Evolutionary conservation across 192 early-diverging fungal species (phyloP).

Genomic region (Phlyctochytrium bullatum): DNA sequence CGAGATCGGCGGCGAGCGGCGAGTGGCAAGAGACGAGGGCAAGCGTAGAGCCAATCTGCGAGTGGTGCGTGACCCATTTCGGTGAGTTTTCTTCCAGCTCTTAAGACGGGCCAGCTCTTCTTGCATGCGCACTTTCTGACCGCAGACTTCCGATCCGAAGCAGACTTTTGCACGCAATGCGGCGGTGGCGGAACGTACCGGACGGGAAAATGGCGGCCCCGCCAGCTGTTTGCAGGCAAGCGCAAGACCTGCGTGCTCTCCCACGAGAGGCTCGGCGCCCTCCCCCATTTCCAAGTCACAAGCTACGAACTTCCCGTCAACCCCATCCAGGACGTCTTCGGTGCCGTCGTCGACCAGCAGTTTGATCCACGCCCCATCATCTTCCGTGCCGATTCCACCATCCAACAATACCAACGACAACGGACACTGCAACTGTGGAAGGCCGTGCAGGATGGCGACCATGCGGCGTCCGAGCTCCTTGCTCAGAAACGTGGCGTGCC

Average conservation of each 20-base stretch:
- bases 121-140: not conserved
- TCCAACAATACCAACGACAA: too few relatives aligned
- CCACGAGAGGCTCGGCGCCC: constrained; percentile 15
- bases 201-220: constrained; percentile 37
- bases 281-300: not conserved
- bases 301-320: not conserved
- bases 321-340: not conserved
- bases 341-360: not conserved
- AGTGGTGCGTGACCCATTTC: not conserved
- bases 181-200: constrained; percentile 41
- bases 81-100: not conserved
- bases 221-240: constrained; percentile 24
- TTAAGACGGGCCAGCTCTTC: not conserved
- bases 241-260: constrained; percentile 29
- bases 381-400: not conserved
- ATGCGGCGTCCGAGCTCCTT: not conserved
- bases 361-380: not conserved
- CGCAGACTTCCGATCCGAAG: too few relatives aligned
- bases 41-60: not conserved
- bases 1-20: too few relatives aligned
- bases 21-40: not conserved
- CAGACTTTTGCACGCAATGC: constrained; percentile 39
- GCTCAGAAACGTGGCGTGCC: not conserved
- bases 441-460: not conserved
- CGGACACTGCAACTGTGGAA: too few relatives aligned